phyloP scores from a whole-genome alignment of 2,329 filamentous ascomycete species.

The Macrophomina tecta region DNA sequence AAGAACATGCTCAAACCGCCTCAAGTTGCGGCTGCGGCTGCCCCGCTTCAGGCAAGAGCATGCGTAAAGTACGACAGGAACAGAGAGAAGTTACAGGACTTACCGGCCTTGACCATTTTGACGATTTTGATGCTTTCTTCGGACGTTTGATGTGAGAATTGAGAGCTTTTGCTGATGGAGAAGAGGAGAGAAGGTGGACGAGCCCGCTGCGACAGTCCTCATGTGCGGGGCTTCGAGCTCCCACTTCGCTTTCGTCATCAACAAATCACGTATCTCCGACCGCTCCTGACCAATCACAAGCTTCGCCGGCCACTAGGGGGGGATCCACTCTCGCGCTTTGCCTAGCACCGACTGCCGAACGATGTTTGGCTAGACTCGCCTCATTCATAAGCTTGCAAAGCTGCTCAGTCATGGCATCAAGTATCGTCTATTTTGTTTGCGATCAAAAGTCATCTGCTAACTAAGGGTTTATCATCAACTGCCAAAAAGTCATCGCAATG shows the following conservation, averaged over 20 bases:
- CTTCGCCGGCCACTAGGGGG: neutral
- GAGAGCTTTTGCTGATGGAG: conserved; percentile 17
- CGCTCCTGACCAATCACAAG: conserved; percentile 19
- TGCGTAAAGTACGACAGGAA: conserved; percentile 27
- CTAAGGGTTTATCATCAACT: conserved; percentile 22
- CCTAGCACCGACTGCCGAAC: neutral
- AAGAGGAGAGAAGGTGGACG: conserved; percentile 9
- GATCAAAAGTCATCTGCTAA: conserved; percentile 18
- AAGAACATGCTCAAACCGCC: conserved; percentile 62
- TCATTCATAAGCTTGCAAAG: conserved; percentile 12
- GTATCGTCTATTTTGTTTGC: conserved; percentile 20
- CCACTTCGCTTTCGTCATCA: conserved; percentile 24
- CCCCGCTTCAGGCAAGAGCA: conserved; percentile 41
- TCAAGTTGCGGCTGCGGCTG: conserved; percentile 42
- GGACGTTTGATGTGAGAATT: conserved; percentile 35
- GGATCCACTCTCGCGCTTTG: neutral
- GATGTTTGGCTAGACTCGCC: conserved; percentile 12
- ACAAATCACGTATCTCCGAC: conserved; percentile 19
- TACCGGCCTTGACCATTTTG: conserved; percentile 99
- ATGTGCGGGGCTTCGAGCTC: conserved; percentile 25
- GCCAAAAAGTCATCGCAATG: neutral
- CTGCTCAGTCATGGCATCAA: conserved; percentile 24
- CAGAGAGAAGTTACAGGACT: conserved; percentile 48
- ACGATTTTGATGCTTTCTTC: conserved; percentile 51
- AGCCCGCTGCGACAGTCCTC: neutral